phyloP scores from a whole-genome alignment of 2,329 filamentous ascomycete genomes.

The Cladophialophora bantiana region DNA sequence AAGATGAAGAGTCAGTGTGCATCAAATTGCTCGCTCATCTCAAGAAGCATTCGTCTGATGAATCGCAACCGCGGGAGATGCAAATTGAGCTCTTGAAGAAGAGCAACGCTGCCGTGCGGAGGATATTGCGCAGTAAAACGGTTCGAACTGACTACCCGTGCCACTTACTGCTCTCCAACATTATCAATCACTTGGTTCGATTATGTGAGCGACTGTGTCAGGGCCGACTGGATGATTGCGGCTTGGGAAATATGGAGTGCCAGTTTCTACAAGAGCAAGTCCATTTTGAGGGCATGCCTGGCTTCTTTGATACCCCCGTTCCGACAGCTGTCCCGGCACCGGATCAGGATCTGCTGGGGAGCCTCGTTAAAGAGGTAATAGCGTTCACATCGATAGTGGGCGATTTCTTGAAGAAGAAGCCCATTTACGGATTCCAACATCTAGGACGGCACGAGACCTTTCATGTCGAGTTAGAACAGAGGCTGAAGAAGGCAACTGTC shows the following conservation, averaged over 20 bases:
- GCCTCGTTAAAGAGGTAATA: conserved; percentile 31
- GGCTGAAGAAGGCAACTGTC: conserved; percentile 31
- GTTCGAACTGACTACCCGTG: conserved; percentile 39
- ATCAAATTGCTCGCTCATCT: conserved; percentile 40
- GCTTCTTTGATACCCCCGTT: conserved; percentile 25
- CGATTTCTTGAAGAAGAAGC: conserved; percentile 38
- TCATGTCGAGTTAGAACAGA: conserved; percentile 37
- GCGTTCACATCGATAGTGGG: conserved; percentile 30
- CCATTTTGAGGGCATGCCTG: conserved; percentile 28
- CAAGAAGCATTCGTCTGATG: conserved; percentile 34
- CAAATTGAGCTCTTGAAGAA: conserved; percentile 37
- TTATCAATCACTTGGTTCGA: conserved; percentile 34
- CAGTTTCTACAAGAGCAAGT: conserved; percentile 35
- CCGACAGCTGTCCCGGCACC: conserved; percentile 2
- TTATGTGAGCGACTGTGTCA: conserved; percentile 36
- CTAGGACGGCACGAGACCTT: conserved; percentile 38
- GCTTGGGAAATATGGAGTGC: conserved; percentile 20
- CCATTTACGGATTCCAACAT: conserved; percentile 37
- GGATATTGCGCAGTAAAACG: conserved; percentile 33
- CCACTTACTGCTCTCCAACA: conserved; percentile 39
- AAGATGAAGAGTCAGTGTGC: conserved; percentile 40
- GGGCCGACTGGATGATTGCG: conserved; percentile 12
- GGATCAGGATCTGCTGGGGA: conserved; percentile 21
- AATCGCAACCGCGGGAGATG: conserved; percentile 25
- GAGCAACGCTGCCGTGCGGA: conserved; percentile 36